phyloP scores from a whole-genome alignment of 306 rosid species.

The Psophocarpus tetragonolobus region DNA sequence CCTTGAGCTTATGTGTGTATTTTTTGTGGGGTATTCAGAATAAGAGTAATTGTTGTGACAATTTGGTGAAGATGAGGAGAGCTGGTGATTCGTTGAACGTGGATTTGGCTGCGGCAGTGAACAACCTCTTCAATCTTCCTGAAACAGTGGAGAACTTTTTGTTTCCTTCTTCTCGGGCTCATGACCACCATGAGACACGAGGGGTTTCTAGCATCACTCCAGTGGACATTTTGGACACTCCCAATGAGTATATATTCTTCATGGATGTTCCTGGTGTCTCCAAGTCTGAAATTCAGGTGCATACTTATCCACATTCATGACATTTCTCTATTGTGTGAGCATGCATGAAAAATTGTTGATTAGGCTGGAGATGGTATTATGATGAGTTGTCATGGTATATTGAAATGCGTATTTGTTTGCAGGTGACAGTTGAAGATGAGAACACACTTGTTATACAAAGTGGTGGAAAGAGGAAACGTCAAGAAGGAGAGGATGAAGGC shows the following conservation, averaged over 20 bases:
- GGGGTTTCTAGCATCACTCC: conserved; percentile 42
- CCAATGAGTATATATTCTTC: conserved; percentile 51
- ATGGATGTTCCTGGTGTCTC: conserved; percentile 78
- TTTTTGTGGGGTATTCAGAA: background rate
- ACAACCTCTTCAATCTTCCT: conserved; percentile 46
- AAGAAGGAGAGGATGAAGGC: conserved; percentile 63
- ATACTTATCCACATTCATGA: background rate
- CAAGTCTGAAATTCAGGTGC: conserved; percentile 73
- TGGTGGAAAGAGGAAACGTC: conserved; percentile 64
- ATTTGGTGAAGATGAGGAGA: conserved; percentile 45
- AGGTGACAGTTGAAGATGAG: conserved; percentile 60
- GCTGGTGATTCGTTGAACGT: conserved; percentile 34
- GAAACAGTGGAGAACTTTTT: conserved; percentile 46
- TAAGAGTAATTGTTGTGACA: background rate
- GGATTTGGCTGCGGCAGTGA: conserved; percentile 45
- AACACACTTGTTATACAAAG: conserved; percentile 54
- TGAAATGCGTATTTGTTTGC: background rate
- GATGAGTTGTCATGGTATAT: background rate
- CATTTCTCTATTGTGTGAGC: background rate
- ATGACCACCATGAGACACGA: conserved; percentile 34
- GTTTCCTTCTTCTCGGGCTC: conserved; percentile 30
- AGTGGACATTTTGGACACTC: conserved; percentile 61
- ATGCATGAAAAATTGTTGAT: background rate
- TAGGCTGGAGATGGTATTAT: background rate
- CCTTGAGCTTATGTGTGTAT: background rate